Evolutionary conservation across 2,329 filamentous ascomycete species (phyloP), one percentile per base, ranked within the genome.

Genomic region (Colletotrichum spaethianum): DNA sequence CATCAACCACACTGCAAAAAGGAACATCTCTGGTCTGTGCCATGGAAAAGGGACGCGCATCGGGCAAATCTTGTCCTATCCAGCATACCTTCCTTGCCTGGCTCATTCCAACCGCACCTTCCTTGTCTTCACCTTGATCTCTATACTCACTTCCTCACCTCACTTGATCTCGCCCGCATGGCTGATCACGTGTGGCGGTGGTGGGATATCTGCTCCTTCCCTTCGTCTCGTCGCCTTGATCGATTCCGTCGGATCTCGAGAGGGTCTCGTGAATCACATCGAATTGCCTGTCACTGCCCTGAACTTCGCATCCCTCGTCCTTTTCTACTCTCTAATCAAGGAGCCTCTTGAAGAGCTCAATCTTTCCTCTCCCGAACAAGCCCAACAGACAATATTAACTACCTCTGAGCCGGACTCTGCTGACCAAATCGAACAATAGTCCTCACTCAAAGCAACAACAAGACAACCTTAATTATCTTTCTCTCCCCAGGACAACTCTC

Each of bases 401-500:
- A 52, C 16, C 33, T 31, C 18, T 23, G 69, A 69, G 69, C 69
- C 55, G 69, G 64, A 63, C 65, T 72, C 44, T 46, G 20, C 69
- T 72, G 44, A 72, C 40, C 8, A 28, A 42, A 26, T 55, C 33
- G 14, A 33, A n/a, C 38, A 23, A 44, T 40, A 74, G 73, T 44
- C 73, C 73, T 62, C 69, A 69, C 26, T 69, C 73, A 62, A 69
- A 67, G 57, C 63, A 70, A 31, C 73, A 59, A 28, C 67, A 74
- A 59, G 65, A 70, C 48, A 74, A 60, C 26, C 46, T 73, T 6
- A 65, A 70, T 23, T 69, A 74, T 46, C 67, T 74, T 14, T 72
- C 63, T 31, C 57, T 63, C 75, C 52, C 60, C 77, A 67, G 75
- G 73, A 74, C 11, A 56, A 74, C 16, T 48, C 63, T 20, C 69